A percentile compares a stretch with the other conserved stretches of the same genome.
phyloP scores from a whole-genome alignment of 495 filamentous ascomycete genomes.

The Xylaria acuta region DNA sequence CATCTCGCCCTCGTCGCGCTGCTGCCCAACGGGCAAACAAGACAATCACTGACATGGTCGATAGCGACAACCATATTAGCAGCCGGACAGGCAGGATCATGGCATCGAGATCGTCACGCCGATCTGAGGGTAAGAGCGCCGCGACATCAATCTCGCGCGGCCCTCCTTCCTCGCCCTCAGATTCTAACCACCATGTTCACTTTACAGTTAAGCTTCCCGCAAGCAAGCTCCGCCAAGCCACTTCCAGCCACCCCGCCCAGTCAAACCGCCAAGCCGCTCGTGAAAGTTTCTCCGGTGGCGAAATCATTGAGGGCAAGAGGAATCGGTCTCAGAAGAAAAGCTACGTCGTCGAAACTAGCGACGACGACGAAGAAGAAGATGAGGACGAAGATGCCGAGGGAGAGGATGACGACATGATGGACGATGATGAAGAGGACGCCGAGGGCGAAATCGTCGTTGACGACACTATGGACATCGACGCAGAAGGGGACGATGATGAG shows the following conservation, averaged over 20 bases:
- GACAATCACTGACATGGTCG: conserved; percentile 59
- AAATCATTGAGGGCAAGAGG: conserved; percentile 67
- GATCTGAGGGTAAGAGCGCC: conserved; percentile 52
- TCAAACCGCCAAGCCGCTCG: conserved; percentile 37
- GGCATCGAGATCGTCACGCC: conserved; percentile 56
- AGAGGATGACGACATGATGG: conserved; percentile 46
- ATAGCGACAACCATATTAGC: conserved; percentile 52
- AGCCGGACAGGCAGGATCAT: conserved; percentile 49
- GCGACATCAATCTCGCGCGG: conserved; percentile 62
- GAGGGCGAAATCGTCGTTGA: conserved; percentile 44
- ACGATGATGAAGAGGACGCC: conserved; percentile 54
- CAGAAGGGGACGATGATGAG: conserved; percentile 54
- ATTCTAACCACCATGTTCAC: conserved; percentile 68
- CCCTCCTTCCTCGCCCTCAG: conserved; percentile 60
- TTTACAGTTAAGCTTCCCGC: conserved; percentile 86
- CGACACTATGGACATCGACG: conserved; percentile 45
- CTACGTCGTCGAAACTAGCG: conserved; percentile 66
- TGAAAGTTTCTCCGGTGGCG: conserved; percentile 56
- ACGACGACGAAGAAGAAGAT: conserved; percentile 56
- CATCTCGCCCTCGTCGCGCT: conserved; percentile 52
- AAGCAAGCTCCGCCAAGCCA: conserved; percentile 81
- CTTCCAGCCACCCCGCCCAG: conserved; percentile 48
- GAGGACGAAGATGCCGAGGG: conserved; percentile 54
- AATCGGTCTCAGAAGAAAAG: conserved; percentile 70
- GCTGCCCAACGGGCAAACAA: conserved; percentile 55